A percentile compares a stretch with the other conserved stretches of the same genome.
These are phyloP conservation scores for Mycena albidolilacea DNA, from an alignment of 768 basidiomycete genomes.

Conservation along the genomic window DNA sequence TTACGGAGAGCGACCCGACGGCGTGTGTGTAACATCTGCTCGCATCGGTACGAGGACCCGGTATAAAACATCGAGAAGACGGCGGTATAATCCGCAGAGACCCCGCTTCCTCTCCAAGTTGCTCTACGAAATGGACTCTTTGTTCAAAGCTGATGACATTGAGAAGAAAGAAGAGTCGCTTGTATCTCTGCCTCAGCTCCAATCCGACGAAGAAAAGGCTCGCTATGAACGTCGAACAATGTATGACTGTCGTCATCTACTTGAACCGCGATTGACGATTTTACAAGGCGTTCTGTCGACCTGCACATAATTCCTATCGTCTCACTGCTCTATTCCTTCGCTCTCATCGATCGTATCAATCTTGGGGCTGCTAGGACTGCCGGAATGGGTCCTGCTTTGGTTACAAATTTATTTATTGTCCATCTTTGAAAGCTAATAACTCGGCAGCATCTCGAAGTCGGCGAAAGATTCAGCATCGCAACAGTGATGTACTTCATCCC, in stretches of 20 bases:
- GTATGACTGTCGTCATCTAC: slow-evolving; percentile 13
- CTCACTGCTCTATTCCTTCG: slow-evolving; percentile 57
- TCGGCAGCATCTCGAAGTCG: slow-evolving; percentile 47
- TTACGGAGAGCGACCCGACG: slow-evolving; percentile 3
- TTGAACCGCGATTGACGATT: slow-evolving; percentile 4
- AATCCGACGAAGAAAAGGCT: neutral
- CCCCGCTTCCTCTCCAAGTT: neutral
- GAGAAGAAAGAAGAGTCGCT: slow-evolving; percentile 27
- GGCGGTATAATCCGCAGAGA: neutral
- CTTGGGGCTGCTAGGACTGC: slow-evolving; percentile 60
- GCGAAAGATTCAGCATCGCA: slow-evolving; percentile 57
- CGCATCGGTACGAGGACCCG: slow-evolving; percentile 1
- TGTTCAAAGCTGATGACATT: neutral
- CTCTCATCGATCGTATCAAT: slow-evolving; percentile 62
- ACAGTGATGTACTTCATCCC: slow-evolving; percentile 62
- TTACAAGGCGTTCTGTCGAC: slow-evolving; percentile 56
- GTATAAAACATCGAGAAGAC: slow-evolving; percentile 13
- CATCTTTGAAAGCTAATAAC: slow-evolving; percentile 46
- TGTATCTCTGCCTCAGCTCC: slow-evolving; percentile 8
- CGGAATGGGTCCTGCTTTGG: slow-evolving; percentile 59
- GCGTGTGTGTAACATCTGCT: slow-evolving; percentile 4
- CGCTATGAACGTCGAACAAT: slow-evolving; percentile 21
- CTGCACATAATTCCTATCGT: slow-evolving; percentile 60
- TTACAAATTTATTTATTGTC: slow-evolving; percentile 37
- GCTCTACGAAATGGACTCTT: slow-evolving; percentile 6